Evolutionary conservation across 768 basidiomycete species (phyloP).

Genomic region (Strobilomyces confusus): DNA sequence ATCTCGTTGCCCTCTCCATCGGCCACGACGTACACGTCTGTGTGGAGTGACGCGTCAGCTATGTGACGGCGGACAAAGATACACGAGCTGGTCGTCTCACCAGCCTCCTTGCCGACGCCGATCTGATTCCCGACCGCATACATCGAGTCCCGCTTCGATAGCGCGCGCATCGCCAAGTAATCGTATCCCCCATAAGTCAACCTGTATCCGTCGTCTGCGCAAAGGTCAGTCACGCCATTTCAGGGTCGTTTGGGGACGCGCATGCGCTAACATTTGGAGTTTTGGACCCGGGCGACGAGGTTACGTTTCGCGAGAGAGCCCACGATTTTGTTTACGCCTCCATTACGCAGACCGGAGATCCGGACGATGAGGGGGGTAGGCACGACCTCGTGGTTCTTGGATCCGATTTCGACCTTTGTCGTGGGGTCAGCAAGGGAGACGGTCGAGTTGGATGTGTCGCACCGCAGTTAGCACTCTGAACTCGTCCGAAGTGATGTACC

Average conservation of each 20-base stretch:
- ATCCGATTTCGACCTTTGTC: constrained; percentile 89
- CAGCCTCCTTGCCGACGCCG: constrained; percentile 97
- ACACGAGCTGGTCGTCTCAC: constrained; percentile 36
- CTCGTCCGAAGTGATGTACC: constrained; percentile 89
- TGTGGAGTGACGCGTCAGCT: constrained; percentile 8
- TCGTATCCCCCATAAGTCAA: constrained; percentile 99
- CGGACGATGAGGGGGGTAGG: constrained; percentile 86
- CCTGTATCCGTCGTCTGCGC: constrained; percentile 90
- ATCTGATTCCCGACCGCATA: constrained; percentile 95
- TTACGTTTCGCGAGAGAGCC: constrained; percentile 90
- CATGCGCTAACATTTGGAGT: constrained; percentile 71
- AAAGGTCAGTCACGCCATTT: constrained; percentile 2
- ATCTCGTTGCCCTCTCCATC: constrained; percentile 80
- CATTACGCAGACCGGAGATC: constrained; percentile 87
- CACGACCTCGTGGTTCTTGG: constrained; percentile 96
- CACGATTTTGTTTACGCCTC: constrained; percentile 90
- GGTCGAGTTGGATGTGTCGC: constrained; percentile 5
- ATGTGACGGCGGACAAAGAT: neutral
- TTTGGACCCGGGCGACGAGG: constrained; percentile 84
- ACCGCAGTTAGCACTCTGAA: constrained; percentile 97
- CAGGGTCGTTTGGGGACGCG: neutral
- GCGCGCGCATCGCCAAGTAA: constrained; percentile 87
- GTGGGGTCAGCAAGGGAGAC: constrained; percentile 2
- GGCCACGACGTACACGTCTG: constrained; percentile 86
- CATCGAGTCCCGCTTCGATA: constrained; percentile 87